Evolutionary conservation across 495 filamentous ascomycete species (phyloP), one percentile per base, ranked within the genome.

Genomic region (Lepraria neglecta): DNA sequence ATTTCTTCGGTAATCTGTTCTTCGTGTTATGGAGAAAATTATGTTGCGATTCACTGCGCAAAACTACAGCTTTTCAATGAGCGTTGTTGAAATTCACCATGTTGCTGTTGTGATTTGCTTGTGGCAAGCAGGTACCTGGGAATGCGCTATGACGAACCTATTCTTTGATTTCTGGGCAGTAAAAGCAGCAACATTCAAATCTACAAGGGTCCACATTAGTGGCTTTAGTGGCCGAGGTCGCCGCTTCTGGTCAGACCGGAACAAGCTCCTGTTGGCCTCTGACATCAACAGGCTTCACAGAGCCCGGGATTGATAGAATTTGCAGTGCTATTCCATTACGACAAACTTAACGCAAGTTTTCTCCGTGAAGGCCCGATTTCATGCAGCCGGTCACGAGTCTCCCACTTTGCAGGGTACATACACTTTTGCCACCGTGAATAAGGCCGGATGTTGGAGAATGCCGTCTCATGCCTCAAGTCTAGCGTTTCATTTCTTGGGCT

Each of bases 241-340:
- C 57, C 57, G 57, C 45, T 28, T 28, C 27, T 27, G 54, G 54
- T 28, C 17, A 17, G 35, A 57, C 14, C 54, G 44, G 57, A 59
- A 50, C 14, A 50, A 27, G 45, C 31, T 59, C 57, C 57, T 59
- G 15, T 50, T 59, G 44, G 47, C 44, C 45, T 47, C 57, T 52
- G 48, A 52, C 48, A 31, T 52, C 27, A 52, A 52, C 28, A 4
- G 45, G 19, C 45, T 50, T 15, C 21, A 50, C 21, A 50, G 28
- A 27, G 17, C 15, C 9, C 35, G 35, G 35, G 24, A 52, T 52
- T 52, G 48, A 31, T 52, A 4, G 15, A 52, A 21, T 24, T 50
- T 28, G 46, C 27, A 15, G 0, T 17, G 11, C 28, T 17, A 28
- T 52, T 52, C 48, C 28, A 52, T 52, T 31, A 38, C 35, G 31